These are phyloP conservation scores for Cutaneotrichosporon cutaneum DNA, from an alignment of 1,284 basidiomycete species.

Conservation along the genomic window DNA sequence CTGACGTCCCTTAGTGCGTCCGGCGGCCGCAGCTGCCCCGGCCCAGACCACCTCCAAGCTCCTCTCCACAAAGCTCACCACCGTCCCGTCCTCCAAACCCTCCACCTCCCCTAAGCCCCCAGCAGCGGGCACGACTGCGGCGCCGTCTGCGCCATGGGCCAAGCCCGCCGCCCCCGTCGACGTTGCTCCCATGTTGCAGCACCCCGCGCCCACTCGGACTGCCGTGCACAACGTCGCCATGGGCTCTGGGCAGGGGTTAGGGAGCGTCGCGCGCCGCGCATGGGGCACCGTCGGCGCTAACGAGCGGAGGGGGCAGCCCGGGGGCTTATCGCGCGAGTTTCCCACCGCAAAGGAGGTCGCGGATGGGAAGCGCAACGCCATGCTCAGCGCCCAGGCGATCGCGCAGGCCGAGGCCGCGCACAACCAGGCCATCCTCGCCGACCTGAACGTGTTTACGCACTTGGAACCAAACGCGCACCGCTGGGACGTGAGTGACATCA, in stretches of 20 bases:
- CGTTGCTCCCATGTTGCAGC: constrained; percentile 25
- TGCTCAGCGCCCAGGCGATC: constrained; percentile 40
- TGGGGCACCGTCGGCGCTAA: constrained; percentile 22
- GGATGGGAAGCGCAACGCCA: constrained; percentile 56
- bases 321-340: constrained; percentile 57
- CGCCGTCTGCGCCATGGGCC: constrained; percentile 47
- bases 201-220: constrained; percentile 34
- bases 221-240: constrained; percentile 31
- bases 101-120: constrained; percentile 38
- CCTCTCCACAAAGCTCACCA: constrained; percentile 34
- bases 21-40: constrained; percentile 46
- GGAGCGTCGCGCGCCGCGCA: constrained; percentile 23
- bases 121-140: constrained; percentile 22
- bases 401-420: constrained; percentile 56
- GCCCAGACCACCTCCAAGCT: constrained; percentile 64
- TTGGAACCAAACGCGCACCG: constrained; percentile 87
- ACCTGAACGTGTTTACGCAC: constrained; percentile 83
- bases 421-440: constrained; percentile 61
- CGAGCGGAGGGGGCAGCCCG: constrained; percentile 13
- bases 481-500: constrained; percentile 76
- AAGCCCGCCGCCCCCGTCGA: constrained; percentile 36
- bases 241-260: constrained; percentile 37
- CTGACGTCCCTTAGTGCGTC: constrained; percentile 49
- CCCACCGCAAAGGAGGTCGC: constrained; percentile 91
- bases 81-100: constrained; percentile 22